Evolutionary conservation across 2,329 filamentous ascomycete species (phyloP), one percentile per base, ranked within the genome.

Genomic region (Cytospora piceicola): DNA sequence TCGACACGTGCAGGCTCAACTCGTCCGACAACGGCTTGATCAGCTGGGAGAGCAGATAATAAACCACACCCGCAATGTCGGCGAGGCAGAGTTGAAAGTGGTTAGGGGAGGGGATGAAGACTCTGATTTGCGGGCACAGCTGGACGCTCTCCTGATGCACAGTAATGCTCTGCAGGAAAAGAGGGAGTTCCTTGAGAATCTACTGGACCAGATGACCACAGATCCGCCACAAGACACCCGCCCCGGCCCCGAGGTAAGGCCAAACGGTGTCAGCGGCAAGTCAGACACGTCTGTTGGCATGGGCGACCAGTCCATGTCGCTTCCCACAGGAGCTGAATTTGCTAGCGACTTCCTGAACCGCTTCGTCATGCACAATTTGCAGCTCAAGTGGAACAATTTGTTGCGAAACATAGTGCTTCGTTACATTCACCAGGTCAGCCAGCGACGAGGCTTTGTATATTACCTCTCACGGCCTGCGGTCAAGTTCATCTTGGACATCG

Each of bases 321-420:
- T 90, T 1, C 87, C 89, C 3, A 86, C 90, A 0, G 86, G 89
- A 4, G 87, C 91, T 20, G 93, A 97, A 70, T 94, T 94, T 70
- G 89, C 92, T 58, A 97, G 91, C 76, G 94, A 98, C 75, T 99
- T 97, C 82, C 95, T 96, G 75, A 99, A 99, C 74, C 91, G 95
- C 2, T 99, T 99, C 80, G 94, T 98, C 71, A 91, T 99, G 61
- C 95, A 99, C 81, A 99, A 99, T 72, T 87, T 96, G 75, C 95
- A 99, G 73, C 81, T 99, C 65, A 99, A 99, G 77, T 99, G 95
- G 95, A 98, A 97, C 80, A 99, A 99, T 72, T 87, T 94, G 14
- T 80, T 99, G 46, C 88, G 95, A 66, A 98, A 99, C 74, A 97
- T 97, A 72, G 95, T 99, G 58, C 85, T 99, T 51, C 92, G 95